Percentiles rank a stretch among this genome's conserved stretches.
Evolutionary conservation across 2,329 filamentous ascomycete genomes (phyloP).

Genomic region (Tolypocladium ophioglossoides): DNA sequence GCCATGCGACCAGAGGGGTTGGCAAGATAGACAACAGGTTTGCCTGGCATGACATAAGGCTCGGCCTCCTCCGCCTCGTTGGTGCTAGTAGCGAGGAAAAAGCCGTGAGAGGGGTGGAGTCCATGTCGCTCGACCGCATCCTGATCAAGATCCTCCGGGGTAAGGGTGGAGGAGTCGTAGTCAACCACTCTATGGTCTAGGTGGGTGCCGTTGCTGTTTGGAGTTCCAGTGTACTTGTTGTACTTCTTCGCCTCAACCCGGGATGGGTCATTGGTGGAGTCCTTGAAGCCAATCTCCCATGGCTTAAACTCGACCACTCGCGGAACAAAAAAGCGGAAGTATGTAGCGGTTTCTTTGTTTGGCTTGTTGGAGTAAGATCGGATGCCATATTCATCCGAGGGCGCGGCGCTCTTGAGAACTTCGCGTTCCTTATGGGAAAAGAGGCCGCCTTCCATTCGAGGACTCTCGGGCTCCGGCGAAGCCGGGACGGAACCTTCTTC

Average conservation of each 20-base stretch:
- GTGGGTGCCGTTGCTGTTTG: constrained; percentile 43
- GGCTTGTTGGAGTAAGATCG: constrained; percentile 28
- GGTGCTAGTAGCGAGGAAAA: constrained; percentile 36
- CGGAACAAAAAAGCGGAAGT: constrained; percentile 41
- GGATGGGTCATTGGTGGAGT: constrained; percentile 42
- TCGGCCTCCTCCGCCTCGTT: constrained; percentile 32
- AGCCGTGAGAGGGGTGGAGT: constrained; percentile 42
- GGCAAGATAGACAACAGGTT: constrained; percentile 38
- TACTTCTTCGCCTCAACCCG: not conserved
- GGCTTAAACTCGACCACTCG: constrained; percentile 36
- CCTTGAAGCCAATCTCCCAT: constrained; percentile 48
- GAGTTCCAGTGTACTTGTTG: constrained; percentile 37
- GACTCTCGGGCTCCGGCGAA: constrained; percentile 21
- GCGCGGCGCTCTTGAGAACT: constrained; percentile 27
- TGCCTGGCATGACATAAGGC: constrained; percentile 31
- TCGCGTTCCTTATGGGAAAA: constrained; percentile 23
- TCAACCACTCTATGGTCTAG: constrained; percentile 42
- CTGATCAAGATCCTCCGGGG: constrained; percentile 39
- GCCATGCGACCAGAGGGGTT: constrained; percentile 34
- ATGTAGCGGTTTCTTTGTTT: constrained; percentile 33
- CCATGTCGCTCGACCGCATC: constrained; percentile 36
- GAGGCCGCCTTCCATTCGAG: constrained; percentile 15
- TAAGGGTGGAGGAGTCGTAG: constrained; percentile 40
- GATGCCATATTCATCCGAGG: constrained; percentile 42
- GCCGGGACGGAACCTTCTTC: constrained; percentile 25